phyloP scores from a whole-genome alignment of 805 yeast genomes.

The Yamadazyma insecticola region DNA sequence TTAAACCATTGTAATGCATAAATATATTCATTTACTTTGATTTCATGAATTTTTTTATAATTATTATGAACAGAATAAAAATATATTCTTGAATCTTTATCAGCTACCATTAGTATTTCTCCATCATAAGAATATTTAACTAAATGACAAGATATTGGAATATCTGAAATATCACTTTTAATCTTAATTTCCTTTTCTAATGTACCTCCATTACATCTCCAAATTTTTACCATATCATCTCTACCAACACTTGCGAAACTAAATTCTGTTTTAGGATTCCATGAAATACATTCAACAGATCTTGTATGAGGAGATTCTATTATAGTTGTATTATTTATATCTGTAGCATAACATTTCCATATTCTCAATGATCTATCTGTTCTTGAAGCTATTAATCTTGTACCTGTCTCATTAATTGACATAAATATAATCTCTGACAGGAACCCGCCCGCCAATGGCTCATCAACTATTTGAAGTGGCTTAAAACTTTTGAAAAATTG shows the following conservation, averaged over 20 bases:
- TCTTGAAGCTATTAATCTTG: conserved; percentile 38
- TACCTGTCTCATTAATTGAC: conserved; percentile 39
- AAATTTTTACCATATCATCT: conserved; percentile 42
- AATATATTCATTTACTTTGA: conserved; percentile 22
- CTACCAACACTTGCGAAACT: conserved; percentile 46
- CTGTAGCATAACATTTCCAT: conserved; percentile 28
- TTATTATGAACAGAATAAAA: conserved; percentile 29
- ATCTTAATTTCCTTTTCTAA: conserved; percentile 27
- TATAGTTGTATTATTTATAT: conserved; percentile 30
- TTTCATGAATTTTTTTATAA: conserved; percentile 22
- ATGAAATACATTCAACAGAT: conserved; percentile 38
- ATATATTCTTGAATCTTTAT: conserved; percentile 31
- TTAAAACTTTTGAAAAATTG: conserved; percentile 20
- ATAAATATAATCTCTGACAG: conserved; percentile 30
- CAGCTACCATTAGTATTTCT: conserved; percentile 38
- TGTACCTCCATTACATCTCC: conserved; percentile 39
- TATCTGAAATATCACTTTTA: conserved; percentile 8
- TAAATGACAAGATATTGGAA: conserved; percentile 11
- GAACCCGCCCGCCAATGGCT: conserved; percentile 4
- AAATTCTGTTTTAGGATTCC: conserved; percentile 47
- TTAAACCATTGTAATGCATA: conserved; percentile 46
- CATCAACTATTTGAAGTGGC: conserved; percentile 9
- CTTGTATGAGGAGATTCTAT: conserved; percentile 39
- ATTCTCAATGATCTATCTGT: conserved; percentile 40
- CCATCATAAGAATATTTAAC: conserved; percentile 46